Evolutionary conservation across 176 grass and related monocot genomes (phyloP), one percentile per base, ranked within the genome.

Genomic region (Carex parvula): DNA sequence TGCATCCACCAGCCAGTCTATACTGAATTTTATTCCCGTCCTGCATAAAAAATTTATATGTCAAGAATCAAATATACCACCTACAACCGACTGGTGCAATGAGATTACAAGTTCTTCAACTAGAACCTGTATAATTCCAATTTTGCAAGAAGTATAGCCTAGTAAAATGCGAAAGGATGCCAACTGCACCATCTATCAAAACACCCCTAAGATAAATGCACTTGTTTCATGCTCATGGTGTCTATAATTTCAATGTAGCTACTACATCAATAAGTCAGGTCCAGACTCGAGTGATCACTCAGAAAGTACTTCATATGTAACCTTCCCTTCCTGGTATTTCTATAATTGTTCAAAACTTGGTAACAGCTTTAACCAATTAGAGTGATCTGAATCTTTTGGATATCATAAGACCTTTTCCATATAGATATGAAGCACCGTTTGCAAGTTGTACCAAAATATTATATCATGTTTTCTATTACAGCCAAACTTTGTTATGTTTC

Each of bases 1-100:
- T 75, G 83, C 87, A 60, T 94, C 88, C 77, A 92, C 90, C 72
- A 99, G 90, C 93, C 93, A 96, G 70, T 99, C 88, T 52, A 99
- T 89, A 57, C 89, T 89, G 86, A 78, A 84, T 91, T 94, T 92
- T 75, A 99, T 95, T 60, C 93, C 97, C 18, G 60, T 91, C 84
- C 97, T 99, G 91, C 35, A 83, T 41, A 74, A 71, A 88, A 68
- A 18, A 79, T 20, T 44, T 76, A 61, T 46, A 84, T 50, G 39
- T 64, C 26, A 56, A 70, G 70, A 85, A 64, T 55, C 17, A 81
- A 85, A 20, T 59, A 79, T 67, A 58, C 48, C 68, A 63, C 15
- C 41, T 86, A 74, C 26, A 83, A 39, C 64, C 30, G 18, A 26
- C 16, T 41, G 42, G 83, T 64, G 32, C 37, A 39, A 59, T 81